Conservation (phyloP, 2,329 filamentous ascomycete genomes). For the Orbilia brochopaga region DNA sequence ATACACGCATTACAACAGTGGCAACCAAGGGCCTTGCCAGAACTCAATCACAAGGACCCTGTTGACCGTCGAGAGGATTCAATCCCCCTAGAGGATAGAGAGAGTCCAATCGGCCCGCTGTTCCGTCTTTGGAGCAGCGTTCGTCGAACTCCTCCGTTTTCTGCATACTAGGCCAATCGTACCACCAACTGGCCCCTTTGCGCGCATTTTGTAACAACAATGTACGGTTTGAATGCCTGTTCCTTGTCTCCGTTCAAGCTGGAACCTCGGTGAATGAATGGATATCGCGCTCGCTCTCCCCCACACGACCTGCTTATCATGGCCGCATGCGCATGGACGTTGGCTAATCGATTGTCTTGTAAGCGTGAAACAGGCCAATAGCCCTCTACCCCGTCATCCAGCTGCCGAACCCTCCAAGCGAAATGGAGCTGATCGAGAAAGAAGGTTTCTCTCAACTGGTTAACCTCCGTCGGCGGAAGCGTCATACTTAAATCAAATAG, state of each 20-base stretch:
- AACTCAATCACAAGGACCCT: too few relatives aligned
- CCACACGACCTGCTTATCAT: constrained; percentile 1
- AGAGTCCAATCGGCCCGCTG: too few relatives aligned
- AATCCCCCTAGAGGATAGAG: too few relatives aligned
- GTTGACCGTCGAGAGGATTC: too few relatives aligned
- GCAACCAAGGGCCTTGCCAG: too few relatives aligned
- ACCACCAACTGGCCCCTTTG: too few relatives aligned
- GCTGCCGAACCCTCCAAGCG: neutral
- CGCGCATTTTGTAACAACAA: too few relatives aligned
- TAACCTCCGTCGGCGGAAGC: neutral
- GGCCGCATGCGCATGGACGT: neutral
- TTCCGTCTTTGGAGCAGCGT: too few relatives aligned
- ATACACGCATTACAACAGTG: too few relatives aligned
- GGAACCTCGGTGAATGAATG: neutral
- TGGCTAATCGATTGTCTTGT: neutral
- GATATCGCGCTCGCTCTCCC: neutral
- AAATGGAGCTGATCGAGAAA: too few relatives aligned
- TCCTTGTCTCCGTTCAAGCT: neutral
- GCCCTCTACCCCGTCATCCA: neutral
- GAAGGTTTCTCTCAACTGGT: neutral
- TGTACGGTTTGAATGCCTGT: neutral
- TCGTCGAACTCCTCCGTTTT: neutral
- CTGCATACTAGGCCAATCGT: neutral
- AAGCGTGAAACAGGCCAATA: neutral
- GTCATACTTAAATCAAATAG: neutral